Base-by-base conservation (phyloP, 192 early-diverging fungal genomes). In the Gigaspora rosea region DNA sequence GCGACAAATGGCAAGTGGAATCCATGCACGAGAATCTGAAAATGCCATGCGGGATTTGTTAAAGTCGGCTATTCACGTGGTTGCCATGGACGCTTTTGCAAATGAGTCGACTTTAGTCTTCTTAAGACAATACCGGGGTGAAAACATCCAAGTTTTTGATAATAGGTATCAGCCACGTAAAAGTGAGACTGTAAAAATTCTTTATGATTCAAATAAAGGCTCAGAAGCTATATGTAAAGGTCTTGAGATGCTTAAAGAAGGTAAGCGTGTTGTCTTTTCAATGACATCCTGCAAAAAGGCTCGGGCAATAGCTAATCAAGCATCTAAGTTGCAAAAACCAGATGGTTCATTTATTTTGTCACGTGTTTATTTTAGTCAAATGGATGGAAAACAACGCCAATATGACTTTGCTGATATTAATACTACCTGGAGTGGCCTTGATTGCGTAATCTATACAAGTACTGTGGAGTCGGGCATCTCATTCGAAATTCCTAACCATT, bases 21-120 rank as follows among this genome's bases (percentile, higher is more conserved):
- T 67, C 46, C 36, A 67, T 67, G 47, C 65, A 0, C 36, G 65
- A n/a, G 47, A 68, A 68, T 68, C 41, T 68, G 36, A 69, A 69
- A 69, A 69, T 69, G 66, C 66, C 0, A 69, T 47, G 48, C 46
- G 46, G 4, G 47, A 72, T 72, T 52, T 72, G 22, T 13, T 56
- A 56, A 72, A 54, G 15, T 72, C 50, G 27, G 70, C 70, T 51
- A 2, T 54, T 35, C 70, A 56, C 35, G 52, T 72, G 27, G n/a
- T 67, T 41, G 27, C 65, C 7, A 67, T 67, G 65, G 65, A 67
- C 41, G 65, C 65, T 3, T 67, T 67, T 67, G 65, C 65, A 67
- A 67, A 67, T n/a, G 35, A 67, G 8, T 67, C 65, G 8, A 67
- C 65, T 41, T 41, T 67, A 67, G 8, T 10, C 2, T 67, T 67